Evolutionary conservation across 225 moss, liverwort and hornwort species (phyloP).

Genomic region (Pleurozium schreberi): DNA sequence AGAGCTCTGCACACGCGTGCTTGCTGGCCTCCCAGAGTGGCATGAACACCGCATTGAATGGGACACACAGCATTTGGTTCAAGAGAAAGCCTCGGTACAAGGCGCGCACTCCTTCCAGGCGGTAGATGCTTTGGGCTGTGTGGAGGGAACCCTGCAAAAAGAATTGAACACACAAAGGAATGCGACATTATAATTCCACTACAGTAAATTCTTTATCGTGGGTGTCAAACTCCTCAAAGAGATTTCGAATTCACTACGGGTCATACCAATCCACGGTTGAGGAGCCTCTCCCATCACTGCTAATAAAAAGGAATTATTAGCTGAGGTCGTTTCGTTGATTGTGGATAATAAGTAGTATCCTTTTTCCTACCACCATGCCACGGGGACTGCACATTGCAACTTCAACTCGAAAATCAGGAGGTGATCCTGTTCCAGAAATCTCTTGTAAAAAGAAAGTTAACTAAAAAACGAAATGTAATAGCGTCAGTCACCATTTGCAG

Average conservation of each 20-base stretch:
- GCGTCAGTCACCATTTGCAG: neutral
- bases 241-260: neutral
- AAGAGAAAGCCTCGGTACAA: constrained; percentile 66
- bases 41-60: constrained; percentile 76
- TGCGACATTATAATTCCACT: neutral
- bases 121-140: constrained; percentile 34
- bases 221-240: neutral
- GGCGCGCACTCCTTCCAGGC: constrained; percentile 45
- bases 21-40: constrained; percentile 80
- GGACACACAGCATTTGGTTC: constrained; percentile 72
- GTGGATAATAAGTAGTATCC: neutral
- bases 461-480: neutral
- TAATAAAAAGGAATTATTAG: neutral
- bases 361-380: constrained; percentile 1
- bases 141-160: constrained; percentile 68
- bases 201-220: no score
- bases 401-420: neutral
- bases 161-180: neutral
- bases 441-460: neutral
- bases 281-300: neutral
- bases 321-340: constrained; percentile 9
- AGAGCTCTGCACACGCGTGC: constrained; percentile 22
- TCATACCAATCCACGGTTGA: constrained; percentile 4
- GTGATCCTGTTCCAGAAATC: neutral
- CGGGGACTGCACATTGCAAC: constrained; percentile 16